Conservation (phyloP, 805 yeast species). For the Kodamaea fukazawae region DNA sequence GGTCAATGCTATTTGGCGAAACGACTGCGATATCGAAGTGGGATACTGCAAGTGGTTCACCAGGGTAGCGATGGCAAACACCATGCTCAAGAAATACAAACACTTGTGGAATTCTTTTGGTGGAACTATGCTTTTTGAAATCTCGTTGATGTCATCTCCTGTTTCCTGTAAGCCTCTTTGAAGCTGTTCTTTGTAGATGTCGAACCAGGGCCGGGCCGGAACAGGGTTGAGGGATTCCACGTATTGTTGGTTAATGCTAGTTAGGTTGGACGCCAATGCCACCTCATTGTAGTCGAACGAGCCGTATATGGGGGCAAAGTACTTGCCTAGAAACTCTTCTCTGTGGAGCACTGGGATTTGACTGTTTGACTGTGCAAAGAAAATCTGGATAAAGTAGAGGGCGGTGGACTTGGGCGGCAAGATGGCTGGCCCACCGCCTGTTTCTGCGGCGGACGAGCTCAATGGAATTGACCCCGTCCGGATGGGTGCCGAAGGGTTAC, state of each 20-base stretch:
- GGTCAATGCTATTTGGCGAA: conserved; percentile 60
- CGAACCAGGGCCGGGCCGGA: conserved; percentile 36
- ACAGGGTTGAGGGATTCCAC: not conserved
- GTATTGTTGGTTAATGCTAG: conserved; percentile 38
- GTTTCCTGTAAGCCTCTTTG: conserved; percentile 6
- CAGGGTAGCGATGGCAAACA: conserved; percentile 79
- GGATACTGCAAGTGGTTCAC: conserved; percentile 68
- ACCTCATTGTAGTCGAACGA: conserved; percentile 46
- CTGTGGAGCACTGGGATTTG: conserved; percentile 84
- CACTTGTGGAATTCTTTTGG: conserved; percentile 52
- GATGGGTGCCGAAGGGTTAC: conserved; percentile 10
- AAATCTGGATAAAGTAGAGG: conserved; percentile 57
- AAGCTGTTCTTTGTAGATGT: conserved; percentile 36
- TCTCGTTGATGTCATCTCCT: conserved; percentile 15
- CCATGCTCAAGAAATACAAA: conserved; percentile 68
- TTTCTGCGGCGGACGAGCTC: not conserved
- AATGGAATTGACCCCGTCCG: not conserved
- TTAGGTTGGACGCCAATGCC: conserved; percentile 57
- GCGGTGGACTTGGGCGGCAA: conserved; percentile 75
- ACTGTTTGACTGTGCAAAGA: conserved; percentile 76
- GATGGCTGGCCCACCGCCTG: conserved; percentile 36
- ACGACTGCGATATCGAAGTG: conserved; percentile 64
- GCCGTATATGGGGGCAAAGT: conserved; percentile 82
- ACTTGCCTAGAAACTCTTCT: conserved; percentile 63
- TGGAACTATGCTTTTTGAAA: conserved; percentile 38